Percentiles rank a stretch among this genome's conserved stretches.
phyloP scores from a whole-genome alignment of 1,284 basidiomycete species.

The Microbotryum saponariae region DNA sequence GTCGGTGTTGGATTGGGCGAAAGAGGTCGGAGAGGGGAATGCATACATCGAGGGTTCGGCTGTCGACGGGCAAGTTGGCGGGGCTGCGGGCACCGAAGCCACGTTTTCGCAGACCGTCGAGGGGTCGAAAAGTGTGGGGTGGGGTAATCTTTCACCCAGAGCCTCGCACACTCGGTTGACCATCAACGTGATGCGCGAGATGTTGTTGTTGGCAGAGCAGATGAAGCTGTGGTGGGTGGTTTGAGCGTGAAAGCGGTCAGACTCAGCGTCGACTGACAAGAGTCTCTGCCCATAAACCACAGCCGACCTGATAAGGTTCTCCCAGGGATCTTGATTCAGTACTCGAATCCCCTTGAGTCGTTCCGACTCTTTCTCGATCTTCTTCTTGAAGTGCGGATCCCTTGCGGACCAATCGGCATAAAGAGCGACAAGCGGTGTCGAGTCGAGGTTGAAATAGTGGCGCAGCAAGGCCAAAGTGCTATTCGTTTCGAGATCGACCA shows the following conservation, averaged over 20 bases:
- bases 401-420: constrained; percentile 66
- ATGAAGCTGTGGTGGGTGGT: constrained; percentile 62
- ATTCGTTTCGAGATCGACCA: constrained; percentile 48
- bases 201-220: constrained; percentile 97
- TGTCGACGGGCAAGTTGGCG: constrained; percentile 20
- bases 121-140: constrained; percentile 25
- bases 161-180: constrained; percentile 49
- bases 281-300: background rate
- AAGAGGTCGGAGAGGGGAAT: constrained; percentile 68
- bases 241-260: background rate
- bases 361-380: constrained; percentile 53
- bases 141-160: constrained; percentile 31
- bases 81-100: background rate
- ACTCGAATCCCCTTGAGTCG: constrained; percentile 57
- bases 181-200: constrained; percentile 82
- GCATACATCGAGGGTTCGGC: constrained; percentile 54
- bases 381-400: constrained; percentile 66
- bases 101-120: background rate
- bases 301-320: constrained; percentile 80
- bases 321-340: constrained; percentile 90
- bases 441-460: constrained; percentile 81
- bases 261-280: background rate
- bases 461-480: constrained; percentile 65
- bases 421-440: constrained; percentile 59
- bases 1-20: constrained; percentile 60